Evolutionary conservation across 441 rosid genomes (phyloP), one percentile per base, ranked within the genome.

Genomic region (Adansonia madagascariensis): DNA sequence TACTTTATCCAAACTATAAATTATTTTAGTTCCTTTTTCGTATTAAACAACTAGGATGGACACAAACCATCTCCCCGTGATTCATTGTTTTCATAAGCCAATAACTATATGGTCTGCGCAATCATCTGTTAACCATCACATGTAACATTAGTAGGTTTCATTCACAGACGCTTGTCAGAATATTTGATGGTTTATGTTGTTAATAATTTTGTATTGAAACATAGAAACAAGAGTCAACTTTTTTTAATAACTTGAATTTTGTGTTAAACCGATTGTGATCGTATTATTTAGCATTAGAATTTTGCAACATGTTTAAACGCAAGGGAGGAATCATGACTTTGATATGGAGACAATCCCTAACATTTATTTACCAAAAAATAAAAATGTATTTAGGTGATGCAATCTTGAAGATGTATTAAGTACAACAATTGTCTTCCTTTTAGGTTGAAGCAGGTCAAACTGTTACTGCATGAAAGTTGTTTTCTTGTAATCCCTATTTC

Each of bases 1-100:
- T 59, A 24, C 27, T 22, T 59, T 35, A 59, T 59, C 64, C 35
- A 59, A 59, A 55, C 60, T 0, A 57, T 57, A 17, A 56, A 57
- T 57, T 20, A 7, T 56, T 56, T n/a, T 35, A 35, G 24, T 18
- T 56, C 24, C 53, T 10, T 49, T 49, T 49, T 56, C 15, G 61
- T 15, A 17, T 4, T 7, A 18, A 57, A 57, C 9, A 20, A 57
- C 24, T 57, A 17, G 27, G 27, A 57, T 57, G 20, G 22, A 20
- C 20, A 57, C 27, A 57, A 7, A 31, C 39, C 69, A 39, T 41
- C 47, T 63, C 46, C 41, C 11, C 44, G 6, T 15, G 18, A 39
- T 47, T 6, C 17, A 39, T 64, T 35, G 39, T 71, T 71, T 71
- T 35, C 61, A 20, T 71, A 14, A 14, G 44, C 74, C 18, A 50